Evolutionary conservation across 2,329 filamentous ascomycete genomes (phyloP).

Genomic region (Ophiostoma angusticollis): DNA sequence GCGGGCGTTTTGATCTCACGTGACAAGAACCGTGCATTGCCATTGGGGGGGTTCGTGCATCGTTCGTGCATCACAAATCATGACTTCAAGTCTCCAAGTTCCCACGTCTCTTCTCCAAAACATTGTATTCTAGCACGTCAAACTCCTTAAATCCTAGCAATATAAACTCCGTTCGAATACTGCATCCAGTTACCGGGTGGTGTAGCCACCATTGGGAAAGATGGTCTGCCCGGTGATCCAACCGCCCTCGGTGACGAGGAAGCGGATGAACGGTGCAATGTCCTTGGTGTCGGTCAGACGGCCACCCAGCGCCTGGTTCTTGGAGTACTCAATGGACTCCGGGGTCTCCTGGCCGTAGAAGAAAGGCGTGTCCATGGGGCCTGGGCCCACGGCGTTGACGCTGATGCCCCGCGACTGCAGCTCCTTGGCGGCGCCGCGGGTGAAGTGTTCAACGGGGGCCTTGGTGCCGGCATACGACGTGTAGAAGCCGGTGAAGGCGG

Average conservation of each 20-base stretch:
- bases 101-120: no score
- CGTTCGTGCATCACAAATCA: no score
- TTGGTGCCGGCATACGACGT: conserved; percentile 33
- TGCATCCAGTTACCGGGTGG: conserved; percentile 22
- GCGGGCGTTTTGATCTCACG: no score
- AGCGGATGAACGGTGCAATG: conserved; percentile 32
- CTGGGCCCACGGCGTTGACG: conserved; percentile 25
- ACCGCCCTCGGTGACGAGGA: conserved; percentile 29
- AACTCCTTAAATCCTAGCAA: not conserved
- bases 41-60: no score
- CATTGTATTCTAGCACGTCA: no score
- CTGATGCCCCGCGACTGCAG: conserved; percentile 21
- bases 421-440: conserved; percentile 23
- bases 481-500: conserved; percentile 32
- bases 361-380: conserved; percentile 31
- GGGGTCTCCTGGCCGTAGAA: conserved; percentile 31
- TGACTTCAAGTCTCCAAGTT: no score
- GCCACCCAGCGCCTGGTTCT: conserved; percentile 28
- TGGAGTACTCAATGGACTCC: conserved; percentile 31
- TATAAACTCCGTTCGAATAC: not conserved
- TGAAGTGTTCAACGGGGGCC: conserved; percentile 28
- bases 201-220: conserved; percentile 36
- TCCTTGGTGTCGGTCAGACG: conserved; percentile 30
- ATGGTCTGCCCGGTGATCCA: conserved; percentile 36
- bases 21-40: no score